Evolutionary conservation across 306 rosid species (phyloP), one percentile per base, ranked within the genome.

Genomic region (Boehmeria nivea): DNA sequence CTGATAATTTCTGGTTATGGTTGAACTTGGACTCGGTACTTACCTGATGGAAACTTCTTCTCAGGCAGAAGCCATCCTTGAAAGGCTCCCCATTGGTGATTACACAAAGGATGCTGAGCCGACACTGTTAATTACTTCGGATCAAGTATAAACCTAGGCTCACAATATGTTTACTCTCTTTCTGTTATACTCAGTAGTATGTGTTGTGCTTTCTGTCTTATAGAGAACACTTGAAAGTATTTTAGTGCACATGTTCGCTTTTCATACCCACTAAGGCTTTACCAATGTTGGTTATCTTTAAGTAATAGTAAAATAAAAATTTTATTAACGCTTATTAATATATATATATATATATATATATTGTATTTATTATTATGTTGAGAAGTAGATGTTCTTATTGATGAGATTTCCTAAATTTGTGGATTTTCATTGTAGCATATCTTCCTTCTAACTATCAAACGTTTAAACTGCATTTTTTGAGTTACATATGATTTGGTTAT

Each of bases 51-150:
- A 61, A 80, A 72, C 76, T 62, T 74, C 68, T 83, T 76, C 76
- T 63, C 87, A 86, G 96, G 98, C 96, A 59, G 89, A 84, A 72
- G 93, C 89, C 76, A 91, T 87, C 76, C 49, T 65, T 72, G 82
- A 69, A 45, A 75, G 76, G 84, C 81, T 87, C 68, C 83, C 85
- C 36, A 65, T 73, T 66, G 96, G 67, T 78, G 96, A 78, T 76
- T 67, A 58, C 70, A 20, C 64, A 67, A 78, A 80, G 79, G 95
- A 84, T 49, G 83, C 79, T 18, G 80, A 82, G 70, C 78, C 93
- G 66, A 82, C 82, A 0, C 54, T 91, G 72, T 65, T 91, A 82
- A 78, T 91, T 66, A 91, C 98, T 58, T 76, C 77, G 70, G 98
- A 91, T 71, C 98, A 91, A 91, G 98, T 91, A 91, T 78, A 72